Evolutionary conservation across 1,139 yeast genomes (phyloP).

Genomic region (Taphrina betulina): DNA sequence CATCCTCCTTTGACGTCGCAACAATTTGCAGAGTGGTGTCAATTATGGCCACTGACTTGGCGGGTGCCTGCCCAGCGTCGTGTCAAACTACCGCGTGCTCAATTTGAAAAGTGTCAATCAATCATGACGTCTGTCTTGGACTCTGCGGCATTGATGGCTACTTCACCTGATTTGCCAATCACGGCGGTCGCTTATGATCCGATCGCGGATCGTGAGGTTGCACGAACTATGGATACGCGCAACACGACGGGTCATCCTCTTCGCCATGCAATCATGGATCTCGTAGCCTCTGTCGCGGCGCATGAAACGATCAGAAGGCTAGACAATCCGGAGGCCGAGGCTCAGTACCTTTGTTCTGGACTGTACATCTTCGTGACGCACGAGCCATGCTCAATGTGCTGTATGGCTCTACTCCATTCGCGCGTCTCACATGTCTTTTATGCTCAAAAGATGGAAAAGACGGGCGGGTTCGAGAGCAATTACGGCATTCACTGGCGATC

Average conservation of each 20-base stretch:
- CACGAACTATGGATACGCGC: constrained; percentile 49
- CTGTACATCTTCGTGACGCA: constrained; percentile 82
- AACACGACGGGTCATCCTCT: constrained; percentile 50
- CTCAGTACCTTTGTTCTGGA: constrained; percentile 67
- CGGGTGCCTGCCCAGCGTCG: constrained; percentile 14
- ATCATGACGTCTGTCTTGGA: constrained; percentile 25
- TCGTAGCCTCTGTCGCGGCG: constrained; percentile 61
- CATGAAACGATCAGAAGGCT: constrained; percentile 48
- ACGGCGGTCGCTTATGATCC: constrained; percentile 57
- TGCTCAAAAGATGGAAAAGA: constrained; percentile 49
- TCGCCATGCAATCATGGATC: constrained; percentile 71
- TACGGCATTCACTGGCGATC: constrained; percentile 72
- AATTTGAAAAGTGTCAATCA: constrained; percentile 13
- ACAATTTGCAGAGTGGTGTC: constrained; percentile 27
- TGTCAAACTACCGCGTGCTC: constrained; percentile 12
- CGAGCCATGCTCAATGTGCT: constrained; percentile 96
- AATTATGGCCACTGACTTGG: constrained; percentile 32
- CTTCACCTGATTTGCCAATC: constrained; percentile 44
- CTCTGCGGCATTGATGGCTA: constrained; percentile 14
- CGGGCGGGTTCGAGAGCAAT: constrained; percentile 59
- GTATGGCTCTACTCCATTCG: constrained; percentile 94
- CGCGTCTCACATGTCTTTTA: constrained; percentile 70
- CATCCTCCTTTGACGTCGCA: constrained; percentile 24
- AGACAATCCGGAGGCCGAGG: constrained; percentile 35
- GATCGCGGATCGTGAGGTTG: constrained; percentile 44